Conservation (phyloP, 2,329 filamentous ascomycete species). For the Neoascochyta sp. region DNA sequence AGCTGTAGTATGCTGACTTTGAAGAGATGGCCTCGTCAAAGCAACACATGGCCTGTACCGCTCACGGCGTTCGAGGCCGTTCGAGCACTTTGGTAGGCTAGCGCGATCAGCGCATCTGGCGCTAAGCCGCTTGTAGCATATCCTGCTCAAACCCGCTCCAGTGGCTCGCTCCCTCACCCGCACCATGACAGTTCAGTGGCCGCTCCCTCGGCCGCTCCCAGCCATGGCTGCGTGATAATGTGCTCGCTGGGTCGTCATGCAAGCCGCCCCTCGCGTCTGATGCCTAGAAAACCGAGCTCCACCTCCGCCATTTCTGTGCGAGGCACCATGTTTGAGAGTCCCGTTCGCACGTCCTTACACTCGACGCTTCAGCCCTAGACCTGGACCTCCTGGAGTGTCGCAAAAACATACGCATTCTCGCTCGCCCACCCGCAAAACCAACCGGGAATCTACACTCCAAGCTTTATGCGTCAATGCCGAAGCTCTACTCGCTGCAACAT, state of each 20-base stretch:
- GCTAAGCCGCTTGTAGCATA: conserved; percentile 23
- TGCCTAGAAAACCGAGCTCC: conserved; percentile 9
- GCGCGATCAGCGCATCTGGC: conserved; percentile 13
- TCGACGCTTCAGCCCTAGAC: conserved; percentile 30
- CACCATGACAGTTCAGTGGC: too few species aligned
- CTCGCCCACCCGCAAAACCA: conserved; percentile 14
- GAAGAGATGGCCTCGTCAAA: too few species aligned
- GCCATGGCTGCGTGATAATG: too few species aligned
- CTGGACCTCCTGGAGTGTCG: conserved; percentile 32
- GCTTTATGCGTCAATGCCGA: conserved; percentile 32
- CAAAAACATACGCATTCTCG: conserved; percentile 28
- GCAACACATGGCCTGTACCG: too few species aligned
- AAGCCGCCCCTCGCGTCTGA: conserved; percentile 6
- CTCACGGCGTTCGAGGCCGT: conserved; percentile 7
- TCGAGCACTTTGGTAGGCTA: conserved; percentile 9
- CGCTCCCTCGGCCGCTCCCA: too few species aligned
- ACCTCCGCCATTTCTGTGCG: too few species aligned
- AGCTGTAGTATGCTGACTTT: too few species aligned
- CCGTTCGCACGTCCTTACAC: conserved; percentile 18
- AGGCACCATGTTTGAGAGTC: too few species aligned
- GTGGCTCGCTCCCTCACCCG: too few species aligned
- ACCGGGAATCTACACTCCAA: conserved; percentile 3
- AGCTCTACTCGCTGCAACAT: conserved; percentile 3
- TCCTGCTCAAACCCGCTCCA: conserved; percentile 29
- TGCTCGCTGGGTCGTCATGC: too few species aligned